Base-by-base conservation (phyloP, 163 green algal species). In the Prototheca cutis region DNA sequence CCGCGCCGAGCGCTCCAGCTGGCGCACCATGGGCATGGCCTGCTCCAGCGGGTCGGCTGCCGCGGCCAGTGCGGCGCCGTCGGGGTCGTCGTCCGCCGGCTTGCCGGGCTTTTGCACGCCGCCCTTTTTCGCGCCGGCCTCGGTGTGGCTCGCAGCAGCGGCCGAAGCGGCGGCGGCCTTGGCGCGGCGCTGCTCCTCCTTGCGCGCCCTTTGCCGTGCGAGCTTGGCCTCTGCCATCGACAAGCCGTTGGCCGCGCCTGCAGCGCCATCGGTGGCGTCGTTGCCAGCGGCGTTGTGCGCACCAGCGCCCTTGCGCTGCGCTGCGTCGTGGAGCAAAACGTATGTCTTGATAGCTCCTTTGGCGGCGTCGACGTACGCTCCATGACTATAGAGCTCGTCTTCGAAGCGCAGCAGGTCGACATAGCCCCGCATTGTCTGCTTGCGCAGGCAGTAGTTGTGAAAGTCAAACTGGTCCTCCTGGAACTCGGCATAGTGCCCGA, bases 381-480 rank as follows among this genome's bases (percentile, higher is more conserved):
- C 48, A 65, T 91, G 73, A 17, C 48, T 55, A 54, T 88, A 86
- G 32, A 98, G 70, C 23, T 66, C 40, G 66, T 98, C 90, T 68
- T 94, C 85, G 74, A 97, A 88, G 29, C 79, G 68, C 58, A 99
- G 79, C 75, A 95, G 87, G 24, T 83, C 71, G 15, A 97, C 65
- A 73, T 98, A 99, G 1, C 80, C 65, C 7, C 92, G 78, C 74
- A 98, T 80, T 36, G 92, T 98, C 80, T 89, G 52, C 77, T 98
- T 97, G 55, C 91, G 80, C 36, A 96, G 34, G 80, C 91, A 98
- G 78, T 97, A 99, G 40, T 58, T 68, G 80, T 99, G 93, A 75
- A 99, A 99, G 78, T 99, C 93, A 58, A 96, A 97, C 77, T 98
- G 90, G 78, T 99, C 93, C 69, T 98, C 93, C 53, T 57, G 48